phyloP scores from a whole-genome alignment of 257 asterid species.

The Solanum pennellii region DNA sequence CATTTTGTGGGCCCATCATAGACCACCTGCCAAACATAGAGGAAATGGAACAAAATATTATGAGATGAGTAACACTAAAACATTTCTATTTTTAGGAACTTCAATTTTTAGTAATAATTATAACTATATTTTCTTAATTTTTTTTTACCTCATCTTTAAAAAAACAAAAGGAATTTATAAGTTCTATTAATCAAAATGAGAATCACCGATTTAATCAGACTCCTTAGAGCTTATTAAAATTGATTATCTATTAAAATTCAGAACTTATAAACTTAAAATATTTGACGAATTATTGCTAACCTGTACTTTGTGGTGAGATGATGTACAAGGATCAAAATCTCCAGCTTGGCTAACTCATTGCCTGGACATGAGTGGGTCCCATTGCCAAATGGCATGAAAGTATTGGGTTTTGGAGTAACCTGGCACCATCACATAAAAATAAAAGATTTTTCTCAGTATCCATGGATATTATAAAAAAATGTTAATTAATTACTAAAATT shows the following conservation, averaged over 20 bases:
- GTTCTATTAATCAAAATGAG: not conserved
- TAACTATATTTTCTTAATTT: not conserved
- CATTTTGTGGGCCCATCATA: slow-evolving; percentile 69
- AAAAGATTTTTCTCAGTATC: not conserved
- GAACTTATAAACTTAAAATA: not conserved
- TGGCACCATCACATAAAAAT: slow-evolving; percentile 12
- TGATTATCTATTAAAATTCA: not conserved
- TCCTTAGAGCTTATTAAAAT: too few relatives aligned
- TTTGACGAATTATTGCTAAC: not conserved
- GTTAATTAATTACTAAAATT: not conserved
- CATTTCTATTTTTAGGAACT: slow-evolving; percentile 7
- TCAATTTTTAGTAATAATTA: not conserved
- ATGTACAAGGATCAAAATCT: slow-evolving; percentile 73
- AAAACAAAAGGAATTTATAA: too few relatives aligned
- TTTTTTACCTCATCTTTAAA: not conserved
- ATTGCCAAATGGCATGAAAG: slow-evolving; percentile 94
- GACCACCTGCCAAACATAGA: slow-evolving; percentile 47
- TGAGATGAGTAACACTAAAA: not conserved
- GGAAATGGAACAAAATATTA: slow-evolving; percentile 10
- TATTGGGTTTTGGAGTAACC: slow-evolving; percentile 79
- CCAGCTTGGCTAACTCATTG: slow-evolving; percentile 88
- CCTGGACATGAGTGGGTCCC: slow-evolving; percentile 95
- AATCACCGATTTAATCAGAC: too few relatives aligned
- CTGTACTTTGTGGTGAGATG: slow-evolving; percentile 92
- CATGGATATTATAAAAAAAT: not conserved